These are phyloP conservation scores for Theileria sp. DNA, from an alignment of 169 alveolate genomes.

Conservation along the genomic window DNA sequence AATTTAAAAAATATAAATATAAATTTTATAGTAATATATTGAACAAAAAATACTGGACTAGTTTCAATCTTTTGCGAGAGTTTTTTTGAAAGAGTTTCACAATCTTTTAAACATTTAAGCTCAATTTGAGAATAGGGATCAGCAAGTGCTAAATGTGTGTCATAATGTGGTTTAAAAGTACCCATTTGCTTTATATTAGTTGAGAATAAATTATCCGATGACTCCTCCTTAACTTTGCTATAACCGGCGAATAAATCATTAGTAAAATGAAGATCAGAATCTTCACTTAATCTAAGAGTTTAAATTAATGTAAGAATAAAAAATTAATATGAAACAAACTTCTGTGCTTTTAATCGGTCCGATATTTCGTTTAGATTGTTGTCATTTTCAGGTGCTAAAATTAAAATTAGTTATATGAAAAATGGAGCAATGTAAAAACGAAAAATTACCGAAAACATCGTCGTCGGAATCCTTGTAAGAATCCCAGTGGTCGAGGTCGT, in stretches of 20 bases:
- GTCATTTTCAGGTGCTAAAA: conserved; percentile 11
- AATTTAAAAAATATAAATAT: not conserved
- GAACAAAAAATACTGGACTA: conserved; percentile 41
- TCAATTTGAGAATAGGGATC: conserved; percentile 53
- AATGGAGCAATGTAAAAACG: not conserved
- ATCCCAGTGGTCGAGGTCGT: conserved; percentile 59
- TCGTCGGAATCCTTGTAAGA: conserved; percentile 64
- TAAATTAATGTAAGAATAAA: not conserved
- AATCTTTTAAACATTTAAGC: conserved; percentile 63
- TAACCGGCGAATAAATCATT: conserved; percentile 55
- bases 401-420: not conserved
- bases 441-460: conserved; percentile 10
- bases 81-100: conserved; percentile 59
- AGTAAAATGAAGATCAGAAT: conserved; percentile 51
- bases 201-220: conserved; percentile 35
- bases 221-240: conserved; percentile 2
- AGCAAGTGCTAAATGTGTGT: conserved; percentile 35
- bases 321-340: not conserved
- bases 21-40: no score
- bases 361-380: conserved; percentile 2
- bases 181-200: conserved; percentile 30
- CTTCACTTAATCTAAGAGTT: conserved; percentile 48
- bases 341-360: conserved; percentile 9
- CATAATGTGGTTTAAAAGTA: not conserved
- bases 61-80: conserved; percentile 65